Percentiles rank a stretch among this genome's conserved stretches.
phyloP scores from a whole-genome alignment of 2,329 filamentous ascomycete species.

The Cladorrhinum sp. region DNA sequence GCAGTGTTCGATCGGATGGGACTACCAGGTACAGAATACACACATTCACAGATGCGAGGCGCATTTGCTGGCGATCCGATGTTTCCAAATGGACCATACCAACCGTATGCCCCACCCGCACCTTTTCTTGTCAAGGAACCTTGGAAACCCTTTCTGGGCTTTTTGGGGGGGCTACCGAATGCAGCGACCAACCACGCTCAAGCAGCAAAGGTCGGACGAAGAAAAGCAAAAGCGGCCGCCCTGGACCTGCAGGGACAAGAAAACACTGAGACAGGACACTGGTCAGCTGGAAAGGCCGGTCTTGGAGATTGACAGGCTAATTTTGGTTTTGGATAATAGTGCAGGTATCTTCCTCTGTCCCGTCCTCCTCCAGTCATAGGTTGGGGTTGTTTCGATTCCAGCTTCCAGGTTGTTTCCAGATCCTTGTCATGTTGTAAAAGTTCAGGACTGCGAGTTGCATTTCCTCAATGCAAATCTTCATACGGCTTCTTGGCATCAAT shows the following conservation, averaged over 20 bases:
- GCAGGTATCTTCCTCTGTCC: neutral
- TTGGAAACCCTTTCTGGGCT: neutral
- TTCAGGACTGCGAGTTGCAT: neutral
- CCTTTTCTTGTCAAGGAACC: neutral
- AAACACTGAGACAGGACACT: neutral
- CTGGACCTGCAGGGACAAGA: neutral
- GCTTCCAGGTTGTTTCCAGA: neutral
- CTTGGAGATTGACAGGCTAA: neutral
- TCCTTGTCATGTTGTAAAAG: neutral
- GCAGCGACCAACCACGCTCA: neutral
- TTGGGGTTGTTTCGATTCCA: neutral
- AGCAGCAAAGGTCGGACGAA: neutral
- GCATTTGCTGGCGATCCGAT: slow-evolving; percentile 2
- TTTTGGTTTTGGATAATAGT: neutral
- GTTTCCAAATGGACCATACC: slow-evolving; percentile 1
- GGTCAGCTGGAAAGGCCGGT: neutral
- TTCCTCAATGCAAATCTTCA: neutral
- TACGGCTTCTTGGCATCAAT: neutral
- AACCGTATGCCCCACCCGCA: neutral
- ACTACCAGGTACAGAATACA: neutral
- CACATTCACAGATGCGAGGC: slow-evolving; percentile 4
- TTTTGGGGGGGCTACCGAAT: neutral
- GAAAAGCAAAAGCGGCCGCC: neutral
- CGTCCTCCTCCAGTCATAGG: too few species aligned
- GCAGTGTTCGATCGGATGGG: neutral